Percentiles rank a stretch among this genome's conserved stretches.
phyloP scores from a whole-genome alignment of 805 yeast species.

The Starmerella stellata region DNA sequence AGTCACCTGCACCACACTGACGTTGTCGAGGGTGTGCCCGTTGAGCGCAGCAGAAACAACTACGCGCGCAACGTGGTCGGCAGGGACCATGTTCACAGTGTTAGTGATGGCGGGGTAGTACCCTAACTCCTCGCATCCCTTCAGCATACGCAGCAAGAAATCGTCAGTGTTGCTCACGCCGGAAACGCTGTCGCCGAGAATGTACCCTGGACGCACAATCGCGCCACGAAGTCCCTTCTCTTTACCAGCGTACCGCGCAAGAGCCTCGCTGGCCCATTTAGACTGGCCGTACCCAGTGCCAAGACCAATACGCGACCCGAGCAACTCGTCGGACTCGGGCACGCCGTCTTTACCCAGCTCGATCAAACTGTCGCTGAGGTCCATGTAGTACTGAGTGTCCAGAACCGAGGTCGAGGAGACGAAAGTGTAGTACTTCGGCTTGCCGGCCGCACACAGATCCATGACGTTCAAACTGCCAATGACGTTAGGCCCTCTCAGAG shows the following conservation, averaged over 20 bases:
- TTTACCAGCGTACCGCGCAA: conserved; percentile 73
- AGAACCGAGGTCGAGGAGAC: conserved; percentile 91
- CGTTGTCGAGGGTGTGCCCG: conserved; percentile 38
- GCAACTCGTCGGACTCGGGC: conserved; percentile 63
- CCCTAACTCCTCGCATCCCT: conserved; percentile 84
- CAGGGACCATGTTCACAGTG: conserved; percentile 91
- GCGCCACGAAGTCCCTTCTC: conserved; percentile 66
- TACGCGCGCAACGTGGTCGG: conserved; percentile 90
- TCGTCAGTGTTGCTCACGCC: conserved; percentile 96
- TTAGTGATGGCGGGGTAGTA: conserved; percentile 69
- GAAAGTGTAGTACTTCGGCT: conserved; percentile 70
- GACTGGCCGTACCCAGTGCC: conserved; percentile 94
- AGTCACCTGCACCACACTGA: conserved; percentile 84
- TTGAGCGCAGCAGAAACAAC: conserved; percentile 66
- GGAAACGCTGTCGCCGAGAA: conserved; percentile 63
- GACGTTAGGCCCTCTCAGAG: conserved; percentile 84
- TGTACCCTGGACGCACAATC: conserved; percentile 89
- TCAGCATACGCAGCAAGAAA: conserved; percentile 80
- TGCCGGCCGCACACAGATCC: conserved; percentile 58
- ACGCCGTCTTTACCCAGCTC: conserved; percentile 54
- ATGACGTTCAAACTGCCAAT: conserved; percentile 69
- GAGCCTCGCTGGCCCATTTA: conserved; percentile 91
- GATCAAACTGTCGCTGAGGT: conserved; percentile 51
- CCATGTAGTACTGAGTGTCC: conserved; percentile 66
- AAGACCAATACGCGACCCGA: conserved; percentile 66